Base-by-base conservation (phyloP, 441 rosid genomes). In the Aquilaria agallochum region DNA sequence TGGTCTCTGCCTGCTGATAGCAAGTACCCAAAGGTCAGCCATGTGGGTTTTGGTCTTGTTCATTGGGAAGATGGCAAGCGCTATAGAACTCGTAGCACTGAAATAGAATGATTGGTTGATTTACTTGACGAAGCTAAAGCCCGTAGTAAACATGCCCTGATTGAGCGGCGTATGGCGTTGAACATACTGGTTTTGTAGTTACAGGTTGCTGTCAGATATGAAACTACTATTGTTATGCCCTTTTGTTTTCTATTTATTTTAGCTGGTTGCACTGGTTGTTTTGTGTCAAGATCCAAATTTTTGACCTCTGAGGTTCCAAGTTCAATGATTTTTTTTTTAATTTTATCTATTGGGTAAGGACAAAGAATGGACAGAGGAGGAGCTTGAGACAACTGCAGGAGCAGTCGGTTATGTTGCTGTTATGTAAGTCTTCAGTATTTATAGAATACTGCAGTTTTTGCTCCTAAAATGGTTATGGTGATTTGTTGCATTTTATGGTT, bases 331-430 rank as follows among this genome's bases (percentile, higher is more conserved):
- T 60, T 50, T 32, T 53, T 44, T 8, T 46, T 20, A 53, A 65
- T 5, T 66, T 30, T 53, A 56, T n/a, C 68, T 48, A 59, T 62
- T 77, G 88, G 98, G 90, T 53, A 87, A 87, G 88, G 95, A 72
- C 75, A 78, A 79, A 80, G 95, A 85, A 68, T 94, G 95, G 96
- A 85, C 91, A 3, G 78, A 78, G 34, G 85, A 82, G 77, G 97
- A 94, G 81, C 86, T 94, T 60, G 95, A 85, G 76, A 83, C 82
- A 73, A 94, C 85, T 60, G 97, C 97, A 6, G 91, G 88, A 72
- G 98, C 98, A 51, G 74, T 90, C 72, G 97, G 97, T 68, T 93
- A 93, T 77, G 97, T 97, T 69, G 98, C 98, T 48, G 81, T 90
- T 48, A 93, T 88, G 98, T 93, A 75, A 88, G 95, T 66, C 55